phyloP scores from a whole-genome alignment of 129 eudicot genomes.

The Escallonia herrerae region DNA sequence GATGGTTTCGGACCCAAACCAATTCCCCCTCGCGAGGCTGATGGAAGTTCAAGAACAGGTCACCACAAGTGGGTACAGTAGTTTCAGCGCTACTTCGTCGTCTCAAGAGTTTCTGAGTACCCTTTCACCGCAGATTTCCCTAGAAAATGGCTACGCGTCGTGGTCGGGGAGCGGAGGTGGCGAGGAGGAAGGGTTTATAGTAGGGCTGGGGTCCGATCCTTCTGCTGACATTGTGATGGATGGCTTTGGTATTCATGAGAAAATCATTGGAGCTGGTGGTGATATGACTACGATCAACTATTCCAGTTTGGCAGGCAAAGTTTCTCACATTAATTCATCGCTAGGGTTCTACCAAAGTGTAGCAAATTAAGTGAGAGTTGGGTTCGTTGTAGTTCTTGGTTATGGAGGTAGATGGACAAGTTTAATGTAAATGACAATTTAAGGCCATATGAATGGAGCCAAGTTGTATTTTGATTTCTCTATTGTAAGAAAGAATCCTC shows the following conservation, averaged over 20 bases:
- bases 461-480: too few relatives aligned
- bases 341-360: background rate
- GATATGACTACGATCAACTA: background rate
- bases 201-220: background rate
- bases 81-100: background rate
- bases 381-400: too few relatives aligned
- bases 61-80: background rate
- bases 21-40: slow-evolving; percentile 2
- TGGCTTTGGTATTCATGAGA: slow-evolving; percentile 12
- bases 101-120: background rate
- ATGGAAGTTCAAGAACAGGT: slow-evolving; percentile 6
- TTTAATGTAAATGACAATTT: too few relatives aligned
- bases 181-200: background rate
- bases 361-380: background rate
- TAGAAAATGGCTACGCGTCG: background rate
- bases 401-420: too few relatives aligned
- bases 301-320: background rate
- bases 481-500: too few relatives aligned
- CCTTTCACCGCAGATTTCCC: slow-evolving; percentile 1
- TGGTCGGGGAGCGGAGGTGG: slow-evolving; percentile 5
- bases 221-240: background rate
- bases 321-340: background rate
- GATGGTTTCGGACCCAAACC: background rate
- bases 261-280: background rate
- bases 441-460: too few relatives aligned